Conservation (phyloP, 768 basidiomycete genomes). For the Lactarius trivialis region DNA sequence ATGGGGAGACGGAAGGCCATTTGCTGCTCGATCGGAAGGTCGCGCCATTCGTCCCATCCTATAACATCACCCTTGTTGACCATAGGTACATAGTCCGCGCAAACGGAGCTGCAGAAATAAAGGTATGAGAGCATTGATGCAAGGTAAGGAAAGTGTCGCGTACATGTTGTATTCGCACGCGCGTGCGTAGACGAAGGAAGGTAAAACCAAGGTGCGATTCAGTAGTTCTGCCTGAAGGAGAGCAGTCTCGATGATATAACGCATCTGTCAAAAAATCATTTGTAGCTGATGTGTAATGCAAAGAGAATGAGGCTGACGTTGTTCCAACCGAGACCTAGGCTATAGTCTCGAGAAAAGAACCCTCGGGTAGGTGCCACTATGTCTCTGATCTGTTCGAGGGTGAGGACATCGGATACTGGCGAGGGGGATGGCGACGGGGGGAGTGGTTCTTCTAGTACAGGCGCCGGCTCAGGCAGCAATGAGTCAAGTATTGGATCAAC, state of each 20-base stretch:
- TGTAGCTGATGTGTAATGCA: neutral
- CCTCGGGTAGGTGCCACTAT: slow-evolving; percentile 36
- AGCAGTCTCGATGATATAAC: slow-evolving; percentile 43
- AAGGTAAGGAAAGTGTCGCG: slow-evolving; percentile 18
- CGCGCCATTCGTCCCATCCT: slow-evolving; percentile 37
- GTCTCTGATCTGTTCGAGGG: slow-evolving; percentile 30
- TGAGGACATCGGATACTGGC: slow-evolving; percentile 22
- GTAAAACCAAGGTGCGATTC: slow-evolving; percentile 39
- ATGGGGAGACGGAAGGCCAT: slow-evolving; percentile 35
- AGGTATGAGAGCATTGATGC: neutral
- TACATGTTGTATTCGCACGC: slow-evolving; percentile 38
- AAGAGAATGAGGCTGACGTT: slow-evolving; percentile 32
- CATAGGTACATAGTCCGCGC: slow-evolving; percentile 38
- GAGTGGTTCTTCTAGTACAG: neutral
- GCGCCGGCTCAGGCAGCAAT: neutral
- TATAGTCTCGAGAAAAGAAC: slow-evolving; percentile 40
- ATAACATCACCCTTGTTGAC: slow-evolving; percentile 41
- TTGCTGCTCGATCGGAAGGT: slow-evolving; percentile 32
- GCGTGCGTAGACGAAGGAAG: slow-evolving; percentile 42
- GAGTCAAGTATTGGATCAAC: neutral
- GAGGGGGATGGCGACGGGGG: neutral
- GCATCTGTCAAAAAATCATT: slow-evolving; percentile 30
- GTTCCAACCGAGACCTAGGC: slow-evolving; percentile 42
- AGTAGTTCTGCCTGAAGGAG: slow-evolving; percentile 39
- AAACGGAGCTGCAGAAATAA: slow-evolving; percentile 28